These are phyloP conservation scores for Cladorrhinum sp. DNA, from an alignment of 2,329 filamentous ascomycete species.

Conservation along the genomic window DNA sequence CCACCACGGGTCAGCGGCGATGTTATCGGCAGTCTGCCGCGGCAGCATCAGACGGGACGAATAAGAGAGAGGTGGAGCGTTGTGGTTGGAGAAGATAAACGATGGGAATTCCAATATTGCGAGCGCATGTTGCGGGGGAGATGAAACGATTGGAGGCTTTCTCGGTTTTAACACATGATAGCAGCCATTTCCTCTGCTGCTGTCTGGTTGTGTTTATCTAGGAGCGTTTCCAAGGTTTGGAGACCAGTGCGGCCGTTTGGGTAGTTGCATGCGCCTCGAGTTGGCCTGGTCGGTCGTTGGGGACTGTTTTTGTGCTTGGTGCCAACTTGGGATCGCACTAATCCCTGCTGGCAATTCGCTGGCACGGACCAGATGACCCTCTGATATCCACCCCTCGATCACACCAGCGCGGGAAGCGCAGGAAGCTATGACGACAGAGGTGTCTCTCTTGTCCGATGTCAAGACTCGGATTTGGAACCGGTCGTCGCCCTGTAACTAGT, in stretches of 20 bases:
- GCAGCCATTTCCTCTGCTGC: neutral
- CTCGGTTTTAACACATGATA: constrained; percentile 9
- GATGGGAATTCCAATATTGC: neutral
- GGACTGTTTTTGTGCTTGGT: constrained; percentile 7
- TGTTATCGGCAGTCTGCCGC: neutral
- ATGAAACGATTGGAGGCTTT: neutral
- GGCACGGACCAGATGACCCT: constrained; percentile 4
- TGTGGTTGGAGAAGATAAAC: neutral
- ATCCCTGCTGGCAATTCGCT: constrained; percentile 4
- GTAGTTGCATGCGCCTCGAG: constrained; percentile 11
- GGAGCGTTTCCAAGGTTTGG: neutral
- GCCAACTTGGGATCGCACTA: constrained; percentile 3
- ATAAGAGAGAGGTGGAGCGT: neutral
- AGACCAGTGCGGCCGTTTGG: constrained; percentile 1
- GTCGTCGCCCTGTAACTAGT: neutral
- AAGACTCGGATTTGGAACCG: neutral
- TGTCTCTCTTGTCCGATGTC: neutral
- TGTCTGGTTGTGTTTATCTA: neutral
- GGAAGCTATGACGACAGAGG: constrained; percentile 6
- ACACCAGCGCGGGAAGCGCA: neutral
- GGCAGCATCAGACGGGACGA: constrained; percentile 1
- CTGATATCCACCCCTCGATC: neutral
- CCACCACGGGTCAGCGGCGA: constrained; percentile 11
- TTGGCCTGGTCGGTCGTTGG: constrained; percentile 14
- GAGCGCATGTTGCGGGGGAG: neutral